Base-by-base conservation (phyloP, 1,284 basidiomycete genomes). In the Meripilus lineatus region DNA sequence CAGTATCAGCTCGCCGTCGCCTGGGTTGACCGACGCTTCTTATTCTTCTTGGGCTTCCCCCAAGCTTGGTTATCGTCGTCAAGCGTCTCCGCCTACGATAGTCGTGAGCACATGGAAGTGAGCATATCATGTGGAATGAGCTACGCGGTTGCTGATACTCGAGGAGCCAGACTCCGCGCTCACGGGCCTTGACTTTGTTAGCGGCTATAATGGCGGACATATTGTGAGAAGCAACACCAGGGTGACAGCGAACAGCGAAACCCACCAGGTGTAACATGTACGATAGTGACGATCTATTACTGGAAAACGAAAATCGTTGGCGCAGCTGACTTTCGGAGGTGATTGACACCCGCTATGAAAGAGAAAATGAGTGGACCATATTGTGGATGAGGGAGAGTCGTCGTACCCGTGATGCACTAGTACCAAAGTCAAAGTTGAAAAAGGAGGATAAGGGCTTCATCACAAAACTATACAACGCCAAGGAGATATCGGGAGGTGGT, bases 21-120 rank as follows among this genome's bases (percentile, higher is more conserved):
- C n/a, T n/a, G n/a, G n/a, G n/a, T n/a, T n/a, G n/a, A n/a, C 32
- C 40, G 48, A 21, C 45, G 50, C 18, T 43, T 41, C 17, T 50
- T 45, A 6, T 35, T 52, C 38, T 40, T 53, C 34, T 36, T 24
- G 42, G 48, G 52, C 46, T 36, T 51, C 49, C 50, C 53, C 57
- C 57, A 58, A 4, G 57, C 47, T 45, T 53, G 37, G 38, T 58
- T 54, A 30, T 58, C 57, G 15, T 55, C 53, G 21, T 58, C 57
- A 28, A 58, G 38, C 52, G 54, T 55, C 32, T 58, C 57, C 10
- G 57, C 57, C 57, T 58, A 32, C 3, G 28, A n/a, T n/a, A n/a
- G n/a, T n/a, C n/a, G n/a, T n/a, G 41, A 36, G 22, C 4, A 26
- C 5, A 25, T 40, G 36, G 5, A 37, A 5, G 5, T 4, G 22